Conservation (phyloP, 371 early-diverging fungal genomes). For the Mortierella polycephala region DNA sequence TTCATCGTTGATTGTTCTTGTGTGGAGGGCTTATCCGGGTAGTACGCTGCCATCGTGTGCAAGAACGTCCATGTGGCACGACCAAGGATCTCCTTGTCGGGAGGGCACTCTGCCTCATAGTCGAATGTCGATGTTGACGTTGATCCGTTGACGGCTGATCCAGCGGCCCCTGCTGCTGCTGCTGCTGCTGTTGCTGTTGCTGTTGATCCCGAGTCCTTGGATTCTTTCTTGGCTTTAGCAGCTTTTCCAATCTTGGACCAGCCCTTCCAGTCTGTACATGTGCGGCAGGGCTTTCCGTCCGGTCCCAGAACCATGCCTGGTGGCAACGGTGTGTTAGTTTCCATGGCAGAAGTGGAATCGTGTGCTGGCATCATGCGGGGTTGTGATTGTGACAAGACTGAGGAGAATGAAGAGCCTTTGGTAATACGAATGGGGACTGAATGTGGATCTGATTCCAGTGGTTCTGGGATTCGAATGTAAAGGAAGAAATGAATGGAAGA, state of each 20-base stretch:
- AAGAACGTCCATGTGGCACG: conserved; percentile 97
- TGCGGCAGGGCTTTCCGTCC: conserved; percentile 77
- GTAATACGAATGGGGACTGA: background rate
- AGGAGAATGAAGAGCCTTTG: background rate
- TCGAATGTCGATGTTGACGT: conserved; percentile 30
- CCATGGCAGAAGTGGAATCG: background rate
- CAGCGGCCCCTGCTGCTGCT: conserved; percentile 34
- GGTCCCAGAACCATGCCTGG: conserved; percentile 56
- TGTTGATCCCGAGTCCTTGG: conserved; percentile 17
- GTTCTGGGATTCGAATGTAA: background rate
- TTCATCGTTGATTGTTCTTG: conserved; percentile 82
- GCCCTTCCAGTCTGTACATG: conserved; percentile 78
- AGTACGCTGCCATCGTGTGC: conserved; percentile 98
- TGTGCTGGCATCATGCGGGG: conserved; percentile 21
- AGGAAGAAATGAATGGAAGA: background rate
- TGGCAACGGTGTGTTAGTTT: conserved; percentile 13
- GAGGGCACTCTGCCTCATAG: conserved; percentile 78
- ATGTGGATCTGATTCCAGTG: background rate
- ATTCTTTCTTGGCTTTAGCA: conserved; percentile 30
- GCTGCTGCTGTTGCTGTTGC: conserved; percentile 22
- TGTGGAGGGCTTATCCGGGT: conserved; percentile 88
- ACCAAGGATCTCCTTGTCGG: conserved; percentile 91
- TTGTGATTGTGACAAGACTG: background rate
- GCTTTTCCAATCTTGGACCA: conserved; percentile 64
- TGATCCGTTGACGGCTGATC: conserved; percentile 27